A percentile compares a stretch with the other conserved stretches of the same genome.
These are phyloP conservation scores for Debaryomyces nepalensis DNA, from an alignment of 1,139 yeast genomes.

Conservation along the genomic window DNA sequence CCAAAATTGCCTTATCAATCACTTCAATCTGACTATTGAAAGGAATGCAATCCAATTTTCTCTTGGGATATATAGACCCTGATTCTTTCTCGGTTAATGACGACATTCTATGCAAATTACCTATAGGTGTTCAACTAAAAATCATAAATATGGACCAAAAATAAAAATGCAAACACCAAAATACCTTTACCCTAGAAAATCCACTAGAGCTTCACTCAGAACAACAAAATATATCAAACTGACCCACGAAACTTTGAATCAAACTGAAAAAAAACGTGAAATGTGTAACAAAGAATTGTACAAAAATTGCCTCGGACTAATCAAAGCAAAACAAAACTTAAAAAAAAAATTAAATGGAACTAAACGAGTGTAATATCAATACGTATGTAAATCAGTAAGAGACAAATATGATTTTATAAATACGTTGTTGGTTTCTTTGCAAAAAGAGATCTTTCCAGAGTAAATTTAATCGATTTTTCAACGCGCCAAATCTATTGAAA, in stretches of 20 bases:
- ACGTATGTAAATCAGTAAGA: conserved; percentile 3
- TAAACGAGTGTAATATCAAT: conserved; percentile 9
- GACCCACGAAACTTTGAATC: conserved; percentile 5
- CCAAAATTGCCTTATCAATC: conserved; percentile 24
- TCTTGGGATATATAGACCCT: conserved; percentile 26
- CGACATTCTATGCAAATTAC: conserved; percentile 15
- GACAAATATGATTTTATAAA: neutral
- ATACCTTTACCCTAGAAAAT: neutral
- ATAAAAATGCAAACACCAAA: conserved; percentile 11
- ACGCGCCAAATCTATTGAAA: conserved; percentile 9
- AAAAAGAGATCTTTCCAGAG: neutral
- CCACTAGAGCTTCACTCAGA: conserved; percentile 3
- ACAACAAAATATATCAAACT: conserved; percentile 8
- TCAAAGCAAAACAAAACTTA: conserved; percentile 8
- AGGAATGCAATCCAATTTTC: conserved; percentile 34
- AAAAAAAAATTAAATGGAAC: conserved; percentile 7
- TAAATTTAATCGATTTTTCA: conserved; percentile 8
- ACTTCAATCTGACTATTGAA: conserved; percentile 36
- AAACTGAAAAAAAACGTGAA: conserved; percentile 7
- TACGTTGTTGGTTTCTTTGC: conserved; percentile 5
- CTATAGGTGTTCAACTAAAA: conserved; percentile 6
- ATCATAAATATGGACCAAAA: conserved; percentile 6
- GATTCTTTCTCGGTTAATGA: conserved; percentile 10
- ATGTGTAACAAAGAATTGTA: conserved; percentile 7
- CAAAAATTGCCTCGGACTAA: conserved; percentile 6